Conservation (phyloP, 2,329 filamentous ascomycete species). For the Aspergillus persii region DNA sequence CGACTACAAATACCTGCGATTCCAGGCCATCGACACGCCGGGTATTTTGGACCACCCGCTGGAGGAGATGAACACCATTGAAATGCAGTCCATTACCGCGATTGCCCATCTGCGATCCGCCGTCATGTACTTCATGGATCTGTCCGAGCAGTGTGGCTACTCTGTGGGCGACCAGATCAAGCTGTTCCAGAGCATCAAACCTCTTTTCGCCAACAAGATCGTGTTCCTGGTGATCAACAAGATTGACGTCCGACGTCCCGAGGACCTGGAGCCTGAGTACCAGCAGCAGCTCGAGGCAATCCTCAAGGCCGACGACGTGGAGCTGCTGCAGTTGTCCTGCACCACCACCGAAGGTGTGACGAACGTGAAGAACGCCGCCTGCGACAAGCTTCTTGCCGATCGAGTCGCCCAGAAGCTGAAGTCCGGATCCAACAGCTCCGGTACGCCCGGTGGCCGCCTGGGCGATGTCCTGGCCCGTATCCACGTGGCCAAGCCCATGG, state of each 20-base stretch:
- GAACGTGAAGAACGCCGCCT: conserved; percentile 90
- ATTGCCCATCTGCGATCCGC: conserved; percentile 95
- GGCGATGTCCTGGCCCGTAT: conserved; percentile 91
- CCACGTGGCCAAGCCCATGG: conserved; percentile 92
- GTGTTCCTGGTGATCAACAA: conserved; percentile 98
- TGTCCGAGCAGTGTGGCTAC: conserved; percentile 95
- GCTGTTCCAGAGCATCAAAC: conserved; percentile 94
- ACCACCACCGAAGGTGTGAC: conserved; percentile 93
- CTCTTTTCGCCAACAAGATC: conserved; percentile 93
- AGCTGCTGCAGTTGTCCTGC: conserved; percentile 90
- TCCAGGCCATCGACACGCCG: conserved; percentile 96
- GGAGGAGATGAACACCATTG: conserved; percentile 99
- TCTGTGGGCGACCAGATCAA: conserved; percentile 88
- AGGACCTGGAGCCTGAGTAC: conserved; percentile 77
- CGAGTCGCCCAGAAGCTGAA: conserved; percentile 95
- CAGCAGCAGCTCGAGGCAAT: conserved; percentile 76
- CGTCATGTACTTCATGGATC: conserved; percentile 97
- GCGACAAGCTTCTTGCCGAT: conserved; percentile 88
- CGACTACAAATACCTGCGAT: conserved; percentile 89
- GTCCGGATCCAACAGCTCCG: conserved; percentile 74
- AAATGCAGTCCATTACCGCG: conserved; percentile 98
- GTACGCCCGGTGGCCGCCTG: conserved; percentile 74
- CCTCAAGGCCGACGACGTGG: conserved; percentile 82
- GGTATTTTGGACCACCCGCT: conserved; percentile 96
- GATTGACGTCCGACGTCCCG: conserved; percentile 85